Base-by-base conservation (phyloP, 305 asterid species). In the Withania somnifera region DNA sequence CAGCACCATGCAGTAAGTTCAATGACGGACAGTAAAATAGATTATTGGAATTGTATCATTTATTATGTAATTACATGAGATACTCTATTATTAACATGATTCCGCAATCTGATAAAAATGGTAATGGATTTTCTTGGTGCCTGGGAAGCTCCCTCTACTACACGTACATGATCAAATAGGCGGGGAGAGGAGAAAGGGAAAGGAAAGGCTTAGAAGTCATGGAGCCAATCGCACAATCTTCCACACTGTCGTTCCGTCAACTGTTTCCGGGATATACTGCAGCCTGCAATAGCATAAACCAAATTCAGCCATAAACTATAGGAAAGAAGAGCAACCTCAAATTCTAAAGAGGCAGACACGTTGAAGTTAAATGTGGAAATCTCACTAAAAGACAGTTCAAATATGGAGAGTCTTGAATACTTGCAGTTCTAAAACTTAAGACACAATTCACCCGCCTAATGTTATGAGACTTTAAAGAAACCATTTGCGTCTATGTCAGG, bases 211-310 rank as follows among this genome's bases (percentile, higher is more conserved):
- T 24, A 77, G 85, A 77, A 77, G 85, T 83, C 85, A 83, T 58
- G 85, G 85, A 61, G 85, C 85, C 79, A 83, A 22, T 28, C 85
- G 82, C 24, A 77, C 82, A 50, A 83, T 51, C 69, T 34, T 83
- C 85, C 85, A 83, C 14, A 2, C 69, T 14, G 36, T 60, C 67
- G 13, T 77, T 77, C 82, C 82, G 34, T 77, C 85, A 20, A 52
- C 63, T 28, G 47, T 36, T 50, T 61, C 78, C 11, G 68, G 79
- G 36, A 28, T 20, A 54, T 83, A 83, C 24, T 69, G 22, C 78
- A 83, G 26, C 82, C 85, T 83, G 82, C 73, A n/a, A 6, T 30
- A 28, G 11, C 38, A 6, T 15, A 17, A 28, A 28, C 42, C 6
- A 1, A 51, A 52, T 17, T 32, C 32, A 75, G 63, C 80, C n/a